Conservation (phyloP, 1,284 basidiomycete species). For the Pseudozyma sp. region DNA sequence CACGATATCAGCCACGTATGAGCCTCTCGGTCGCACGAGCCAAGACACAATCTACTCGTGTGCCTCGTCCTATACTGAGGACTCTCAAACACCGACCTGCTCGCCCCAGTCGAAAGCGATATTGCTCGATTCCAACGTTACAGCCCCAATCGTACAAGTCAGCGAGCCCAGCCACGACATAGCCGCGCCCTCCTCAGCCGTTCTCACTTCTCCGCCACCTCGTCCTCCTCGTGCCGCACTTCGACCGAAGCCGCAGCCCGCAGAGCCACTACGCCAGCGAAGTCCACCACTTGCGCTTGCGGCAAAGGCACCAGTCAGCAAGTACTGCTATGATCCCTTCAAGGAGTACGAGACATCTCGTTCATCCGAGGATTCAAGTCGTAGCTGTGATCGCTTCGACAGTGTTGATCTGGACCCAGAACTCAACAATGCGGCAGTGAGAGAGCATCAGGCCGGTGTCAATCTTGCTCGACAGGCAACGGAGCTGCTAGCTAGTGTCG, state of each 20-base stretch:
- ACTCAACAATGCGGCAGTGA: background rate
- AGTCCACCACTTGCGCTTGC: background rate
- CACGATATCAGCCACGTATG: background rate
- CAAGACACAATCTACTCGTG: conserved; percentile 11
- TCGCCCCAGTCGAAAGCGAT: too few relatives aligned
- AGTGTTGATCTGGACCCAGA: conserved; percentile 25
- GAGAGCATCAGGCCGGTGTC: background rate
- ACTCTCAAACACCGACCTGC: too few relatives aligned
- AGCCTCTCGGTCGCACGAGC: background rate
- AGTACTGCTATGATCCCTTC: conserved; percentile 22
- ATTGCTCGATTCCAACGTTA: too few relatives aligned
- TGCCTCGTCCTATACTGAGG: conserved; percentile 7
- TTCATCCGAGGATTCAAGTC: background rate
- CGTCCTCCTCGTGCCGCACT: conserved; percentile 8
- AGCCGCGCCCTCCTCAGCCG: background rate
- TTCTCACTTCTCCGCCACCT: conserved; percentile 1
- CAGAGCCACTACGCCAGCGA: background rate
- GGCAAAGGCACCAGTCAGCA: background rate
- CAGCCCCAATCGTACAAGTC: too few relatives aligned
- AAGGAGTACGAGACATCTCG: conserved; percentile 1
- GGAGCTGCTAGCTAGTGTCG: background rate
- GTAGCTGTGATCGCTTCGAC: conserved; percentile 15
- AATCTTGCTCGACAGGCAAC: background rate
- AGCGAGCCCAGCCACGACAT: background rate
- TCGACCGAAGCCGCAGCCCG: background rate